Percentiles rank a stretch among this genome's conserved stretches.
Evolutionary conservation across 495 filamentous ascomycete species (phyloP).

Genomic region (Cudoniella acicularis): DNA sequence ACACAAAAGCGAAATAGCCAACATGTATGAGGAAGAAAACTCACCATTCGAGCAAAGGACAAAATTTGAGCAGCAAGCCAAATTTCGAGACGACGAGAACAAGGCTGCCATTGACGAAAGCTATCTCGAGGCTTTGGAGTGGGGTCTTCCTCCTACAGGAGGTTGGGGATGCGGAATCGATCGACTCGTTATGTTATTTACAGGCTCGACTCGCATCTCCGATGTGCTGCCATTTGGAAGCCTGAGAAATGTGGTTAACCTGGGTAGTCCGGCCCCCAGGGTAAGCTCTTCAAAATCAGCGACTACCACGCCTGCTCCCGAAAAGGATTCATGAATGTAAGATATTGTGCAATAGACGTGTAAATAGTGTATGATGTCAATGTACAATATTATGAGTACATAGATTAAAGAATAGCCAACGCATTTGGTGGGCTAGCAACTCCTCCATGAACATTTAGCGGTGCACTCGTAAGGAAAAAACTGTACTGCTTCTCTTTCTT

Average conservation of each 20-base stretch:
- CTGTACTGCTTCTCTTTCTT: slow-evolving; percentile 17
- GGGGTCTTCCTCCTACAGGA: slow-evolving; percentile 87
- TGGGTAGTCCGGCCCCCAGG: slow-evolving; percentile 9
- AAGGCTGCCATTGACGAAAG: slow-evolving; percentile 66
- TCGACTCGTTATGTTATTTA: slow-evolving; percentile 83
- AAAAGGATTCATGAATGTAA: not conserved
- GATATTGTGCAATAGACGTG: too few relatives aligned
- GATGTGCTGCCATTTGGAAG: slow-evolving; percentile 88
- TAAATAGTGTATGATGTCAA: not conserved
- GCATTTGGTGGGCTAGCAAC: slow-evolving; percentile 24
- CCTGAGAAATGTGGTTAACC: slow-evolving; percentile 59
- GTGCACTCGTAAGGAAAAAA: slow-evolving; percentile 25
- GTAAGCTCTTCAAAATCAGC: not conserved
- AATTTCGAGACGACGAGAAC: slow-evolving; percentile 33
- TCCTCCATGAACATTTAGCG: slow-evolving; percentile 22
- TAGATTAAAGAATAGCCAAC: slow-evolving; percentile 17
- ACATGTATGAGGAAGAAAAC: slow-evolving; percentile 98
- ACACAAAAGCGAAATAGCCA: slow-evolving; percentile 73
- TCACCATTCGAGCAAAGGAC: slow-evolving; percentile 79
- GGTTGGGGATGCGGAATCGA: slow-evolving; percentile 96
- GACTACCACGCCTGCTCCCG: not conserved
- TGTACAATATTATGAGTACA: not conserved
- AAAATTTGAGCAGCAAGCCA: slow-evolving; percentile 65
- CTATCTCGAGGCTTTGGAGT: slow-evolving; percentile 79
- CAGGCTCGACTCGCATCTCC: slow-evolving; percentile 67